Percentiles rank a stretch among this genome's conserved stretches.
These are phyloP conservation scores for Penicillium brevicompactum DNA, from an alignment of 2,329 filamentous ascomycete species.

Conservation along the genomic window DNA sequence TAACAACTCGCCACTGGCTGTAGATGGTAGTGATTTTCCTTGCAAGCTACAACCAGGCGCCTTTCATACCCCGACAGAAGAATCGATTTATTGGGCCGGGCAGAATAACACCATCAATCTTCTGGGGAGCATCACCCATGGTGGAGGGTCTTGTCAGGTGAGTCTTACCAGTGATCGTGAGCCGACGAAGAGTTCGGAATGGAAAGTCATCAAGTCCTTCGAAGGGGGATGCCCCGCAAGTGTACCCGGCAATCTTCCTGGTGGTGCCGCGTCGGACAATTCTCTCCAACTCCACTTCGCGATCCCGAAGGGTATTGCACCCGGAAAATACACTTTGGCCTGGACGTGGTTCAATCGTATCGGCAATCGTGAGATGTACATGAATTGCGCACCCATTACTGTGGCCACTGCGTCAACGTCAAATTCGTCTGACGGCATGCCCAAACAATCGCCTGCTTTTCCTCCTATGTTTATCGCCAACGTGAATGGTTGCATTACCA, in stretches of 20 bases:
- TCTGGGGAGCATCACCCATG: too few species aligned
- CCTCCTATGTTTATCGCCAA: conserved; percentile 79
- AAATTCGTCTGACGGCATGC: conserved; percentile 54
- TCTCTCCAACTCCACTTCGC: conserved; percentile 63
- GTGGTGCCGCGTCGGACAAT: conserved; percentile 48
- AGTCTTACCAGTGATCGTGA: too few species aligned
- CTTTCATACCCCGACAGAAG: too few species aligned
- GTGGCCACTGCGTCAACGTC: conserved; percentile 55
- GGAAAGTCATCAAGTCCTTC: conserved; percentile 88
- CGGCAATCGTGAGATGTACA: conserved; percentile 95
- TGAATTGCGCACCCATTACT: conserved; percentile 83
- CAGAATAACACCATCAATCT: too few species aligned
- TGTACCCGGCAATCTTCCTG: conserved; percentile 59
- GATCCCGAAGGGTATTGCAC: conserved; percentile 70
- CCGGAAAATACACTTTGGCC: conserved; percentile 77
- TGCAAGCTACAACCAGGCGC: too few species aligned
- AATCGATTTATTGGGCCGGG: too few species aligned
- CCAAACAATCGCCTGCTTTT: conserved; percentile 49
- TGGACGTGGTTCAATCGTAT: conserved; percentile 96
- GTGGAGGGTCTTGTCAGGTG: too few species aligned
- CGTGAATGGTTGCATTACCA: conserved; percentile 61
- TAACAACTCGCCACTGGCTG: too few species aligned
- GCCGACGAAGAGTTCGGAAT: too few species aligned
- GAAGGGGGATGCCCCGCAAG: conserved; percentile 80
- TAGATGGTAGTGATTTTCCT: too few species aligned